Percentiles rank a stretch among this genome's conserved stretches.
Conservation (phyloP, 192 early-diverging fungal genomes). For the Linderina pennispora region DNA sequence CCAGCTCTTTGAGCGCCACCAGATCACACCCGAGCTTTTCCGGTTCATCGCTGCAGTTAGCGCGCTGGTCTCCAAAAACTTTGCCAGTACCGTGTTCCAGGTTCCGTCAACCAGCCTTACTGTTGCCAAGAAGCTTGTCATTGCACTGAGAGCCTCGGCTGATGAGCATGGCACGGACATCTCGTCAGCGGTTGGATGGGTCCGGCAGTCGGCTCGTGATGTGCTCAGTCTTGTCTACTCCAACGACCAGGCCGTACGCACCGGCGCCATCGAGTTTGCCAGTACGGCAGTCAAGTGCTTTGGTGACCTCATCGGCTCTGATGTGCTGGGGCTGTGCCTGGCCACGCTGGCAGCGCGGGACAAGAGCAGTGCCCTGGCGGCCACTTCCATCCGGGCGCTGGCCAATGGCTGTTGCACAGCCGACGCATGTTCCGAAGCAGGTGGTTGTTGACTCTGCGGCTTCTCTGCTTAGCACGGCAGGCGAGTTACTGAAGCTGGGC, state of each 20-base stretch:
- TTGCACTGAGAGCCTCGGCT: conserved; percentile 11
- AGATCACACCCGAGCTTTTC: conserved; percentile 6
- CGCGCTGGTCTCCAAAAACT: conserved; percentile 8
- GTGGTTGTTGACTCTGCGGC: conserved; percentile 9
- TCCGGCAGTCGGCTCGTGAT: conserved; percentile 6
- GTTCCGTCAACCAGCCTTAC: conserved; percentile 16
- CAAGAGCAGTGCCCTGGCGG: conserved; percentile 1
- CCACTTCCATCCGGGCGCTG: conserved; percentile 11
- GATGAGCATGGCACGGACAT: conserved; percentile 2
- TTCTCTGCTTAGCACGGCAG: conserved; percentile 2
- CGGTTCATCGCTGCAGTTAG: conserved; percentile 12
- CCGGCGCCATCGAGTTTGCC: conserved; percentile 11
- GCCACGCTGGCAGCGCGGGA: conserved; percentile 7
- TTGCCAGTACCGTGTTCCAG: conserved; percentile 22
- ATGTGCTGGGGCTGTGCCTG: conserved; percentile 3
- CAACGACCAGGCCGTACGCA: conserved; percentile 11
- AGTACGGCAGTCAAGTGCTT: conserved; percentile 12
- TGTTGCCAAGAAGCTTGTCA: conserved; percentile 9
- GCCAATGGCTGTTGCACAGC: conserved; percentile 5
- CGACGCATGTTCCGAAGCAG: conserved; percentile 10
- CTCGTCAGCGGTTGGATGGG: conserved; percentile 14
- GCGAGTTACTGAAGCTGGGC: conserved; percentile 8
- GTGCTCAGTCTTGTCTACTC: conserved; percentile 2
- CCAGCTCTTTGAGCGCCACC: conserved; percentile 6
- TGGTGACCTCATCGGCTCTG: conserved; percentile 14